Percentiles rank a stretch among this genome's conserved stretches.
Conservation (phyloP, 106 monocot genomes). For the Alisma plantagoaquatica region DNA sequence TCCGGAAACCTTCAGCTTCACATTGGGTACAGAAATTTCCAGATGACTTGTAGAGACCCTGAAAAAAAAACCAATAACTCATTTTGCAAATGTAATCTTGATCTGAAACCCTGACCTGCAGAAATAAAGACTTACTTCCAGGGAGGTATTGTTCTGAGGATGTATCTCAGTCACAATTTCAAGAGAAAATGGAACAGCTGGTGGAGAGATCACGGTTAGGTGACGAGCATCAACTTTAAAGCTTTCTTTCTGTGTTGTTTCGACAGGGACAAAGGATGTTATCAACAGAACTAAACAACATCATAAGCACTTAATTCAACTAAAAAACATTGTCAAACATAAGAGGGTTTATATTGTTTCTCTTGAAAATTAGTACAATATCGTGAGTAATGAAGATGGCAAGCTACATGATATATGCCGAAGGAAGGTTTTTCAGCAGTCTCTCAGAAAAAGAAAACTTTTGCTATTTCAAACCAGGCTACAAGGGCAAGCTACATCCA, state of each 20-base stretch:
- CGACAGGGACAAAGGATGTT: not conserved
- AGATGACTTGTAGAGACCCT: conserved; percentile 89
- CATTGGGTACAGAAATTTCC: conserved; percentile 96
- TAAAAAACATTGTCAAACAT: too few species aligned
- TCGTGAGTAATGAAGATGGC: too few species aligned
- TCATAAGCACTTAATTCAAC: too few species aligned
- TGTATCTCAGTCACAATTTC: conserved; percentile 91
- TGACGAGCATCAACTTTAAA: conserved; percentile 47
- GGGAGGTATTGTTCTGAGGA: conserved; percentile 87
- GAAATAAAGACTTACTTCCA: conserved; percentile 90
- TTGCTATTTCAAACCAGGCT: too few species aligned
- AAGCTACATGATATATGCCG: too few species aligned
- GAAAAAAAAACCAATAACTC: conserved; percentile 13
- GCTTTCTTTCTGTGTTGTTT: conserved; percentile 39
- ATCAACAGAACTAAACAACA: not conserved
- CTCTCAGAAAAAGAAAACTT: too few species aligned
- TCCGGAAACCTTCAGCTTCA: conserved; percentile 96
- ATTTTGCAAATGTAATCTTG: too few species aligned
- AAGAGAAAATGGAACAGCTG: conserved; percentile 47
- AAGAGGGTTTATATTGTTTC: too few species aligned
- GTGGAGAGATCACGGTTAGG: conserved; percentile 55
- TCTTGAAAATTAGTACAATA: too few species aligned
- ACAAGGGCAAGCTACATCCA: too few species aligned
- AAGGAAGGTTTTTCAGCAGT: too few species aligned
- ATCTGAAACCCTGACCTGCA: too few species aligned